Percentiles rank a stretch among this genome's conserved stretches.
These are phyloP conservation scores for Salix exigua DNA, from an alignment of 345 rosid genomes.

Conservation along the genomic window DNA sequence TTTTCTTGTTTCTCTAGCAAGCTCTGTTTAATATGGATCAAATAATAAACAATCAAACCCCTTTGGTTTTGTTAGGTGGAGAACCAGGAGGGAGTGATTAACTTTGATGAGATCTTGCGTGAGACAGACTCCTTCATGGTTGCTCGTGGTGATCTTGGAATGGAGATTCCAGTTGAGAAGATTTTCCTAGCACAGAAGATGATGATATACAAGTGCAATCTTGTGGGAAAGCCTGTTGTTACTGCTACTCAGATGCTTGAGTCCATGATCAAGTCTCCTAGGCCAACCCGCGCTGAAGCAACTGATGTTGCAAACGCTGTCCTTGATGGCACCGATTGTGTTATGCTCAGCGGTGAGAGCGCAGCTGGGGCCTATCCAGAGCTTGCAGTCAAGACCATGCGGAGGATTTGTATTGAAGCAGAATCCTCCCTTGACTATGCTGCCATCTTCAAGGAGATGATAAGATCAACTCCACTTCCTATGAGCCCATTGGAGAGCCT, in stretches of 20 bases:
- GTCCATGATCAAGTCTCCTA: slow-evolving; percentile 89
- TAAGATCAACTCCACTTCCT: slow-evolving; percentile 79
- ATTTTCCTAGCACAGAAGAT: slow-evolving; percentile 86
- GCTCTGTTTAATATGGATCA: background rate
- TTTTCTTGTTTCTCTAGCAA: background rate
- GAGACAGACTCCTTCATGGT: slow-evolving; percentile 95
- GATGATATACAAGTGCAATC: slow-evolving; percentile 96
- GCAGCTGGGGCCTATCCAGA: slow-evolving; percentile 88
- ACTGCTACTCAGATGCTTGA: slow-evolving; percentile 95
- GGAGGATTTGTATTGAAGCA: slow-evolving; percentile 73
- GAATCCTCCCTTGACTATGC: slow-evolving; percentile 80
- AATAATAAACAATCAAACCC: background rate
- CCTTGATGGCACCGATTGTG: slow-evolving; percentile 87
- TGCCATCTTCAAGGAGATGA: slow-evolving; percentile 80
- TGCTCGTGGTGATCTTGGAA: slow-evolving; percentile 93
- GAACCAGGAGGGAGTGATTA: slow-evolving; percentile 91
- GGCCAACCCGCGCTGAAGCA: slow-evolving; percentile 93
- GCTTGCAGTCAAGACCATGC: slow-evolving; percentile 84
- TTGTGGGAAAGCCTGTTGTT: slow-evolving; percentile 85
- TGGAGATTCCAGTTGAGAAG: slow-evolving; percentile 96
- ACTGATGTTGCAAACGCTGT: slow-evolving; percentile 94
- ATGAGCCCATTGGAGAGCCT: slow-evolving; percentile 96
- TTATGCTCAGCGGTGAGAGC: slow-evolving; percentile 92
- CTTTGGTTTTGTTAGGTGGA: slow-evolving; percentile 50
- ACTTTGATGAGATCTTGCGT: slow-evolving; percentile 85